phyloP scores from a whole-genome alignment of 2,329 filamentous ascomycete species.

The Botrytis porri region DNA sequence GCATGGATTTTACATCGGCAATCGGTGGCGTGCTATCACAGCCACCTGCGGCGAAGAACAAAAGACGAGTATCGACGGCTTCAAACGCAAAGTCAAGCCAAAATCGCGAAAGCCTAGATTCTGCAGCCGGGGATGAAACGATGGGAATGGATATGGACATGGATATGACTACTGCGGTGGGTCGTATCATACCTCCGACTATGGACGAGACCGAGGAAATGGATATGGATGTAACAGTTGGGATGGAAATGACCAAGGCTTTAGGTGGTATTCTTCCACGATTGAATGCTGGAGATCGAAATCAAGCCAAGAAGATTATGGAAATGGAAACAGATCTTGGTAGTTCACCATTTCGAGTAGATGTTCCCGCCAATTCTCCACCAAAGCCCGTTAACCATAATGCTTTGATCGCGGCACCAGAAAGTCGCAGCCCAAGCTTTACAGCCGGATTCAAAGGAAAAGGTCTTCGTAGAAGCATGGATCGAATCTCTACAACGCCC shows the following conservation, averaged over 20 bases:
- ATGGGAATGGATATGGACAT: constrained; percentile 28
- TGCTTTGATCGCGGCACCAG: constrained; percentile 44
- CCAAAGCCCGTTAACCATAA: constrained; percentile 38
- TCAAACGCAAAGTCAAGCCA: constrained; percentile 19
- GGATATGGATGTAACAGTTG: constrained; percentile 43
- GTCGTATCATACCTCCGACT: constrained; percentile 43
- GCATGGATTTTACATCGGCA: constrained; percentile 73
- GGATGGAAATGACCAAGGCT: constrained; percentile 63
- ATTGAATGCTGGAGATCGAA: constrained; percentile 42
- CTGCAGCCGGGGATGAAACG: constrained; percentile 35
- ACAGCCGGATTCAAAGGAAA: constrained; percentile 50
- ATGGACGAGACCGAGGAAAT: constrained; percentile 43
- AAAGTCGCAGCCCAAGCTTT: constrained; percentile 53
- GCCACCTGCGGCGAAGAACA: constrained; percentile 38
- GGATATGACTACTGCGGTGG: constrained; percentile 48
- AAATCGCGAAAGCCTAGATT: constrained; percentile 40
- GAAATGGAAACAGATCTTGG: constrained; percentile 53
- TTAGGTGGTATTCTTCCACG: constrained; percentile 53
- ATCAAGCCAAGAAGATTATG: constrained; percentile 55
- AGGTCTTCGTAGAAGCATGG: constrained; percentile 48
- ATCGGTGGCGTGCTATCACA: constrained; percentile 53
- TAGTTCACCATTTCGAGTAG: constrained; percentile 45
- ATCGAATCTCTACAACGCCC: constrained; percentile 42
- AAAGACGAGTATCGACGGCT: constrained; percentile 26
- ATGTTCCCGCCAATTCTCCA: constrained; percentile 40